Evolutionary conservation across 1,139 yeast genomes (phyloP), one percentile per base, ranked within the genome.

Genomic region (Protomyces pachydermus): DNA sequence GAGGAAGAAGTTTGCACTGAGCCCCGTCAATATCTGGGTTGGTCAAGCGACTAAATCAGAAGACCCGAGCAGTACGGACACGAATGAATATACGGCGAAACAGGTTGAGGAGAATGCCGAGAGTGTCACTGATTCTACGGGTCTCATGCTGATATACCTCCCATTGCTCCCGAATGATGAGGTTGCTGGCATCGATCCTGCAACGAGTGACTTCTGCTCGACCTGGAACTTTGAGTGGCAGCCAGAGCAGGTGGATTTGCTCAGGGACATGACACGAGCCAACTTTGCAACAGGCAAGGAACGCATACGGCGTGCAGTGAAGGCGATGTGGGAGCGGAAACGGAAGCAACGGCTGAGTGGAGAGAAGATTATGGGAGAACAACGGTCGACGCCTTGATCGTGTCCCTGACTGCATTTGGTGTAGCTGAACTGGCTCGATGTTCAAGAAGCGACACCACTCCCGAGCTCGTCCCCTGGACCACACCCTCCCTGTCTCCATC

Each of bases 201-300:
- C 62, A 46, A 39, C 58, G 18, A 37, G 66, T 6, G 66, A 67
- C 25, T 69, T 55, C 39, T 56, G 69, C 69, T 67, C 69, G 54
- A 69, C 71, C 16, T 69, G 71, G 71, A 69, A 69, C 54, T 69
- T 69, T 37, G 56, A 61, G 28, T 69, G 69, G 53, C 63, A 34
- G 70, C 61, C 51, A 67, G 65, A 28, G 67, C 65, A 46, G 69
- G 68, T 53, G 75, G 76, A 70, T 70, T 71, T 58, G 70, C 73
- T 70, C 74, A 66, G 68, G 73, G 68, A 64, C 71, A 68, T 69
- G 74, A 72, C 71, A 62, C 63, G 71, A 75, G 66, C 72, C 70
- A 70, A 67, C 72, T 70, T 61, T 56, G 55, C 39, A 23, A 67
- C 60, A 16, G 69, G 70, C 35, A 54, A 64, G 55, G 68, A 65